Conservation (phyloP, 2,329 filamentous ascomycete species). For the Aspergillus costaricaensis region DNA sequence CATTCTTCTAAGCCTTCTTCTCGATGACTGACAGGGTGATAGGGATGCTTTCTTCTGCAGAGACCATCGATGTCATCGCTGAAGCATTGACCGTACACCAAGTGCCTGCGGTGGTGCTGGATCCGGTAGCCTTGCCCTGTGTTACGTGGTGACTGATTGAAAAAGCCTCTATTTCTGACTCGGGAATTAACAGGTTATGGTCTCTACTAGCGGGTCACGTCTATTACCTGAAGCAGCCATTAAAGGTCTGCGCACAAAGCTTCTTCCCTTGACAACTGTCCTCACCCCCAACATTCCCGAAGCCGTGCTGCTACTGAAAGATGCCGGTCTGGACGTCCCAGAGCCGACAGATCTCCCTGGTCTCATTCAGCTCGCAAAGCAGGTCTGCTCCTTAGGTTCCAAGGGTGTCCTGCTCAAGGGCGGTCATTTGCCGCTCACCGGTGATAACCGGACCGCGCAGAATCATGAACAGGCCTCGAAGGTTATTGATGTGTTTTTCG, state of each 20-base stretch:
- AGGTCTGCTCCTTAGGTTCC: slow-evolving; percentile 69
- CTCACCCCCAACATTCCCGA: slow-evolving; percentile 54
- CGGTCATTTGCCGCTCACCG: slow-evolving; percentile 78
- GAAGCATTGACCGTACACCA: slow-evolving; percentile 61
- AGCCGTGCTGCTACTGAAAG: slow-evolving; percentile 47
- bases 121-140: slow-evolving; percentile 64
- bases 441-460: slow-evolving; percentile 61
- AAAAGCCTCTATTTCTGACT: slow-evolving; percentile 14
- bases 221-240: slow-evolving; percentile 49
- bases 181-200: slow-evolving; percentile 71
- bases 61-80: slow-evolving; percentile 69
- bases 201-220: slow-evolving; percentile 56
- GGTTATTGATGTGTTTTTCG: slow-evolving; percentile 77
- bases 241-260: slow-evolving; percentile 39
- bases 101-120: slow-evolving; percentile 65
- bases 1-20: background rate
- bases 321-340: slow-evolving; percentile 38
- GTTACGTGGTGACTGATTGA: background rate
- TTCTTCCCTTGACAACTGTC: slow-evolving; percentile 48
- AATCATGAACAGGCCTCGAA: slow-evolving; percentile 61
- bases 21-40: background rate
- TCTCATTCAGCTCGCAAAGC: slow-evolving; percentile 67
- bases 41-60: slow-evolving; percentile 81
- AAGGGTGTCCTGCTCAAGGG: slow-evolving; percentile 86
- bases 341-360: slow-evolving; percentile 63